phyloP scores from a whole-genome alignment of 2,329 filamentous ascomycete genomes.

The Bipolaris sorokiniana region DNA sequence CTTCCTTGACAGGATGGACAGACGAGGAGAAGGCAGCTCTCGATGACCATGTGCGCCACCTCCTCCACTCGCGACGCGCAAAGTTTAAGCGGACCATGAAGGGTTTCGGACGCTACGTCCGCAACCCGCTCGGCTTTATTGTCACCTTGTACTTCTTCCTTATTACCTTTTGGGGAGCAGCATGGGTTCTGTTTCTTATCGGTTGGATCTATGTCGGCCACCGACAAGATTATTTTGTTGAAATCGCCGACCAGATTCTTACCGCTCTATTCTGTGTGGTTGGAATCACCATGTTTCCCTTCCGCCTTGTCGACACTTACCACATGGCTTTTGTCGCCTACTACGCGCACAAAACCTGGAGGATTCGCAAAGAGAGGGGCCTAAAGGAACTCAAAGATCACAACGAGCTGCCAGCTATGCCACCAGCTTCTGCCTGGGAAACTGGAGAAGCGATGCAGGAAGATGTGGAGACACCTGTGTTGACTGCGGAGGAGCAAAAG shows the following conservation, averaged over 20 bases:
- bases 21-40: conserved; percentile 74
- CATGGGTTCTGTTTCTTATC: conserved; percentile 88
- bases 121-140: conserved; percentile 74
- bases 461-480: conserved; percentile 60
- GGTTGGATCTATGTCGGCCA: conserved; percentile 83
- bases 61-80: conserved; percentile 80
- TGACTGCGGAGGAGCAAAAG: conserved; percentile 68
- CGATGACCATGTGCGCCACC: conserved; percentile 85
- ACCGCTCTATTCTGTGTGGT: conserved; percentile 68
- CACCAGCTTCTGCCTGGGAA: conserved; percentile 52
- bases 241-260: conserved; percentile 63
- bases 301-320: conserved; percentile 81
- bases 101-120: conserved; percentile 80
- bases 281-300: conserved; percentile 69
- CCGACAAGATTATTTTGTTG: conserved; percentile 66
- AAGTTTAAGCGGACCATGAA: conserved; percentile 79
- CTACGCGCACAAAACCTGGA: conserved; percentile 71
- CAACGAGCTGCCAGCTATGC: conserved; percentile 67
- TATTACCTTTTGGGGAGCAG: conserved; percentile 84
- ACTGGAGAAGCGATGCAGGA: conserved; percentile 37
- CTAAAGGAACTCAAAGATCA: conserved; percentile 69
- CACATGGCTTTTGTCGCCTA: conserved; percentile 82
- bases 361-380: conserved; percentile 64
- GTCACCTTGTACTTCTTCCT: conserved; percentile 85
- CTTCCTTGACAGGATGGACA: conserved; percentile 76